Base-by-base conservation (phyloP, 75 land plant species). In the Cupressus sempervirens region DNA sequence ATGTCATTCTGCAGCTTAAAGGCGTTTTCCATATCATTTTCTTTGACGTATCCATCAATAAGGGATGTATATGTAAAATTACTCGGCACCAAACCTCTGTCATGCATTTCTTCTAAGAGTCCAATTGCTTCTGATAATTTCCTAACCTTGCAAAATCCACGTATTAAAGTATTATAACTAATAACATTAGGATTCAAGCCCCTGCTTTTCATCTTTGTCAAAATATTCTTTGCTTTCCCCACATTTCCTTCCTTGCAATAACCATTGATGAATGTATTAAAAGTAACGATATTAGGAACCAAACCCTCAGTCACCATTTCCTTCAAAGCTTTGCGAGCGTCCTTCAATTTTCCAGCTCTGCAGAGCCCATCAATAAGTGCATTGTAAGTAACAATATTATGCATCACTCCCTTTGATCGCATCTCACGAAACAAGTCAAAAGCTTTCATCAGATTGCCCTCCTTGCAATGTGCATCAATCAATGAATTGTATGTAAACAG, bases 11-110 rank as follows among this genome's bases (percentile, higher is more conserved):
- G 89, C 54, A 91, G 32, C 77, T 90, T 46, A 80, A 92, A 87
- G 3, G 98, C 95, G 75, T 88, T 91, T 20, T 87, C 91, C 82
- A 91, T 84, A 84, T 89, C 84, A 32, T 87, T 84, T 29, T 82
- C 85, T 70, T 91, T 86, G n/a, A 91, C 85, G 76, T 87, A 89
- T 9, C 89, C 85, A 85, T 89, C 85, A 18, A 92, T 89, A 35
- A 92, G 85, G n/a, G 91, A 88, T 14, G 93, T 93, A 29, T 92
- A 93, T 4, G 95, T 93, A 7, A 92, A 87, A 46, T 87, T 85
- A 23, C 88, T 91, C 30, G 93, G 91, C 54, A 67, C 38, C 76
- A 92, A 76, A 10, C 90, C 93, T 70, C 91, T 89, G n/a, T 84
- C 90, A 67, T 87, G 82, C 92, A 93, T 92, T 46, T 89, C 94